These are phyloP conservation scores for Epichloe sp. DNA, from an alignment of 2,329 filamentous ascomycete species.

Conservation along the genomic window DNA sequence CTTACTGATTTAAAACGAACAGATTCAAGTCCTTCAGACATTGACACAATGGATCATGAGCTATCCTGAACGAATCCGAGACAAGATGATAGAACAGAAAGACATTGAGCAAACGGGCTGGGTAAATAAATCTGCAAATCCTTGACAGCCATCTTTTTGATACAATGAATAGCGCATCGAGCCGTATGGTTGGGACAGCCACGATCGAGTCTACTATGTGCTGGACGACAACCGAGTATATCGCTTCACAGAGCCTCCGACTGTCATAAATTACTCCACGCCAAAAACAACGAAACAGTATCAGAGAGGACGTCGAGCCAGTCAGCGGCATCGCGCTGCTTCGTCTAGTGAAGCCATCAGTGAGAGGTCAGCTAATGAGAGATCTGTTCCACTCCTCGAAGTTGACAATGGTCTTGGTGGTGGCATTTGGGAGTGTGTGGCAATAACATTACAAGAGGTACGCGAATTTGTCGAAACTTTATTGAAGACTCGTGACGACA, in stretches of 20 bases:
- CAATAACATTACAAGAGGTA: conserved; percentile 69
- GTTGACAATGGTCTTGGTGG: conserved; percentile 51
- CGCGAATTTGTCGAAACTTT: conserved; percentile 57
- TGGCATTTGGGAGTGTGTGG: conserved; percentile 84
- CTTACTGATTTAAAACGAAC: background rate
- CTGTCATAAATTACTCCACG: conserved; percentile 48
- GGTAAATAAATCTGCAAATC: conserved; percentile 39
- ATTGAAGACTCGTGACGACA: conserved; percentile 63
- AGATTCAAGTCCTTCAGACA: conserved; percentile 72
- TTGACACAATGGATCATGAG: conserved; percentile 81
- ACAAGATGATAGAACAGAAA: conserved; percentile 70
- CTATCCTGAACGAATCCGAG: conserved; percentile 75
- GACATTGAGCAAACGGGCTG: conserved; percentile 72
- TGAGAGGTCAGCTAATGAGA: conserved; percentile 17
- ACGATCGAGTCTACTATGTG: conserved; percentile 79
- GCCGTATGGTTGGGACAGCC: conserved; percentile 74
- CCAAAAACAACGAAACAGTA: conserved; percentile 45
- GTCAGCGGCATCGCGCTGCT: conserved; percentile 56
- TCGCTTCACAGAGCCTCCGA: conserved; percentile 63
- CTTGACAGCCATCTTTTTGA: conserved; percentile 8
- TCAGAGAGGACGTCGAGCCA: conserved; percentile 45
- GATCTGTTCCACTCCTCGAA: conserved; percentile 11
- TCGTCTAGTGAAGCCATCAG: conserved; percentile 14
- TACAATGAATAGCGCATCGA: conserved; percentile 48
- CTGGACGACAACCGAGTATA: conserved; percentile 92